A percentile compares a stretch with the other conserved stretches of the same genome.
Evolutionary conservation across 495 filamentous ascomycete species (phyloP).

Genomic region (Achaetomiella virescens): DNA sequence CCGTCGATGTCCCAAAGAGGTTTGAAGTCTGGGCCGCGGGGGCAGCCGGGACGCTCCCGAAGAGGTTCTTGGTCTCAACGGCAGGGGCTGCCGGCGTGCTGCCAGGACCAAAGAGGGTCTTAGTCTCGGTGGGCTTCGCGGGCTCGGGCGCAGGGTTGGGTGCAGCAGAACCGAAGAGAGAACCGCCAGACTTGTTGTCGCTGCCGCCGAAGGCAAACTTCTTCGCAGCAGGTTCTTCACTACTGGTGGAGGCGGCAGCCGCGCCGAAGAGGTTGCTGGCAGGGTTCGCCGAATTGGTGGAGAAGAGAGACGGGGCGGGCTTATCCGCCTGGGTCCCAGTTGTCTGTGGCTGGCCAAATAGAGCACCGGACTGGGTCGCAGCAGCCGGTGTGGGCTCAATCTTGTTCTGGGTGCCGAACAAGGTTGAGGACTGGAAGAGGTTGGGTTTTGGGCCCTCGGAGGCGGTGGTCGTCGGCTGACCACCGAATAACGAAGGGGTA

Average conservation of each 20-base stretch:
- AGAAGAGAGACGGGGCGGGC: conserved; percentile 28
- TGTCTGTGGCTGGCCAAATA: conserved; percentile 30
- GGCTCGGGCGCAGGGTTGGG: conserved; percentile 14
- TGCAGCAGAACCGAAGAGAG: conserved; percentile 15
- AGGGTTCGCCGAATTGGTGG: conserved; percentile 17
- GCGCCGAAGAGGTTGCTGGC: conserved; percentile 26
- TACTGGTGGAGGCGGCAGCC: conserved; percentile 9
- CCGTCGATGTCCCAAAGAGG: conserved; percentile 21
- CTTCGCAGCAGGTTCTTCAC: conserved; percentile 19
- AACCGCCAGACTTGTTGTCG: conserved; percentile 22
- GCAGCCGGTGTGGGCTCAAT: conserved; percentile 21
- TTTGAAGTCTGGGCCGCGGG: conserved; percentile 17
- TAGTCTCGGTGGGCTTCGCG: conserved; percentile 17
- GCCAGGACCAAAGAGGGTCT: conserved; percentile 16
- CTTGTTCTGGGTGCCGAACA: conserved; percentile 38
- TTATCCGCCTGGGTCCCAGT: conserved; percentile 16
- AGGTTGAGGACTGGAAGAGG: conserved; percentile 34
- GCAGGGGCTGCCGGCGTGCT: conserved; percentile 11
- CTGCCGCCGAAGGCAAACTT: conserved; percentile 19
- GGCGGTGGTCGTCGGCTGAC: conserved; percentile 11
- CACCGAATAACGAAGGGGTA: conserved; percentile 18
- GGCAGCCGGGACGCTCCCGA: conserved; percentile 15
- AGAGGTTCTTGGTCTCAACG: conserved; percentile 21
- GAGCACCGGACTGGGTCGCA: conserved; percentile 15
- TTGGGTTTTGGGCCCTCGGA: conserved; percentile 24